A percentile compares a stretch with the other conserved stretches of the same genome.
phyloP scores from a whole-genome alignment of 495 filamentous ascomycete genomes.

The Xylaria curta region DNA sequence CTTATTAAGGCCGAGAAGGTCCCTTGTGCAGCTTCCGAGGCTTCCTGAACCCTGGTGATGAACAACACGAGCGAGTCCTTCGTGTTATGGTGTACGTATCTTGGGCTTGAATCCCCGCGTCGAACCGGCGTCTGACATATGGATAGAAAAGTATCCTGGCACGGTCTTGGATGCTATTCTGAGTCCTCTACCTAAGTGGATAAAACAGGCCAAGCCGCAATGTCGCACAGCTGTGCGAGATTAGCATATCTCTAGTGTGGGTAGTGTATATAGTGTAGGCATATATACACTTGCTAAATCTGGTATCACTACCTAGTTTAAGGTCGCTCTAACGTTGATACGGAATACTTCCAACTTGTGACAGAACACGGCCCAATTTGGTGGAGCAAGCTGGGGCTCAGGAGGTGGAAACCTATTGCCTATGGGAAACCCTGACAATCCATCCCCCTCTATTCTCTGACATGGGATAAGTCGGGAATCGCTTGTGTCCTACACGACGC shows the following conservation, averaged over 20 bases:
- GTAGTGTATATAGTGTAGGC: neutral
- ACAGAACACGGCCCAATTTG: constrained; percentile 7
- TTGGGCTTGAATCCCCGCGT: neutral
- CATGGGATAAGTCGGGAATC: constrained; percentile 7
- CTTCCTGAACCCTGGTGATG: constrained; percentile 10
- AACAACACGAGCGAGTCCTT: neutral
- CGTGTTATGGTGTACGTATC: constrained; percentile 1
- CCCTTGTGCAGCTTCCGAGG: constrained; percentile 1
- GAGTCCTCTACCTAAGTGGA: neutral
- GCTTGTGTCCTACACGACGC: constrained; percentile 8
- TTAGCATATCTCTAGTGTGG: constrained; percentile 23
- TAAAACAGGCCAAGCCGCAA: constrained; percentile 11
- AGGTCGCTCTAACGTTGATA: constrained; percentile 21
- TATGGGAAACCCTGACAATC: neutral
- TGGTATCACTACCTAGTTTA: neutral
- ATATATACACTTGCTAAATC: constrained; percentile 18
- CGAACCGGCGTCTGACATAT: constrained; percentile 7
- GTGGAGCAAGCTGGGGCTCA: constrained; percentile 27
- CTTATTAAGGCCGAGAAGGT: neutral
- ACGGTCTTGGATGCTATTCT: constrained; percentile 9
- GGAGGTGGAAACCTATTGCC: constrained; percentile 10
- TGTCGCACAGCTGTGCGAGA: constrained; percentile 23
- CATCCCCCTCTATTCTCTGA: constrained; percentile 9
- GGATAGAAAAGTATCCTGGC: neutral
- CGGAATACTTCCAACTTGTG: constrained; percentile 17